These are phyloP conservation scores for Ceratocystis colombiana DNA, from an alignment of 2,329 filamentous ascomycete species.

Conservation along the genomic window DNA sequence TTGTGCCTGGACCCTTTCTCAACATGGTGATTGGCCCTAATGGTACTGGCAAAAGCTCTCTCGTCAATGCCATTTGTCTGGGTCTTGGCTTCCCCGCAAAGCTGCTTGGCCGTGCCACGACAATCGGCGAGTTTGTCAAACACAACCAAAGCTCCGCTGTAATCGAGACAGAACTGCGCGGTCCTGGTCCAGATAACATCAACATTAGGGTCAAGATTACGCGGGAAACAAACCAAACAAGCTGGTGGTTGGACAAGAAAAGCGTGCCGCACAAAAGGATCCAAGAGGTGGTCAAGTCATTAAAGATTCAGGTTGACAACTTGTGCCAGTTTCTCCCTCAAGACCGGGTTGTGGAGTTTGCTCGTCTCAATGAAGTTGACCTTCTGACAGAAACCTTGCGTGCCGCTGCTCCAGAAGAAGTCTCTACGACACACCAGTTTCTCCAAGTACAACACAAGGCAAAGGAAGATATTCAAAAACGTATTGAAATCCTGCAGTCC, in stretches of 20 bases:
- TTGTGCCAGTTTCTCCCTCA: constrained; percentile 95
- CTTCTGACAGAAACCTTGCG: constrained; percentile 77
- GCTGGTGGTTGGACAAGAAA: constrained; percentile 67
- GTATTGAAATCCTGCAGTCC: constrained; percentile 36
- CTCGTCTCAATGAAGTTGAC: constrained; percentile 68
- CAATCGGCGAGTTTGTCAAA: constrained; percentile 85
- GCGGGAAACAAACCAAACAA: constrained; percentile 68
- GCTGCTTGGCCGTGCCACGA: constrained; percentile 74
- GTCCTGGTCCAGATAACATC: constrained; percentile 53
- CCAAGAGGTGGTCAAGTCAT: constrained; percentile 53
- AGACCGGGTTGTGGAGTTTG: constrained; percentile 91
- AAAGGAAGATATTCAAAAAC: constrained; percentile 47
- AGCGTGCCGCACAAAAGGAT: constrained; percentile 54
- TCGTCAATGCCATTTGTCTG: constrained; percentile 92
- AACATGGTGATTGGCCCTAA: constrained; percentile 99
- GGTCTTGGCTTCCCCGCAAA: constrained; percentile 76
- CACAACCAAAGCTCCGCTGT: constrained; percentile 66
- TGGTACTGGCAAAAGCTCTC: constrained; percentile 91
- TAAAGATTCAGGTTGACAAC: constrained; percentile 94
- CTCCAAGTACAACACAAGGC: constrained; percentile 61
- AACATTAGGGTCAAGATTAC: constrained; percentile 67
- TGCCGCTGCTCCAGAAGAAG: constrained; percentile 72
- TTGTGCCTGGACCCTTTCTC: constrained; percentile 78
- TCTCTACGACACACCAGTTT: constrained; percentile 66
- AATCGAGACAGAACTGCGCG: constrained; percentile 85